Evolutionary conservation across 331 rosid genomes (phyloP), one percentile per base, ranked within the genome.

Genomic region (Prunus yedoensis): DNA sequence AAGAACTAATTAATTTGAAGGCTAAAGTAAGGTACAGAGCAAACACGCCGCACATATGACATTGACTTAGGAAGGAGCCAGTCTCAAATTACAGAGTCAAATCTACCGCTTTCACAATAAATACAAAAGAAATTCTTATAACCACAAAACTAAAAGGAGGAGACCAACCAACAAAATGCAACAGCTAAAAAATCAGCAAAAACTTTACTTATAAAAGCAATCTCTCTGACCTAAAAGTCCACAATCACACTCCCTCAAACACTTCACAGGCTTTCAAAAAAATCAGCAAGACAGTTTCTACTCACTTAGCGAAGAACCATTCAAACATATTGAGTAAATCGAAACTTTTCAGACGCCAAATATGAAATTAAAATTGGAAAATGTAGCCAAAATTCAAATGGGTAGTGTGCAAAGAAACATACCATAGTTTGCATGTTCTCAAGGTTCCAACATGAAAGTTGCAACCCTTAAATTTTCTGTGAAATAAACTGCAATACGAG

Each of bases 241-340:
- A 70, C 23, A 52, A 70, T 30, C 47, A 70, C 47, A 70, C 47
- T 51, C 62, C 47, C 63, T 51, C 63, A 51, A 52, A 70, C 74
- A 17, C 47, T 50, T 30, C 73, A 9, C 28, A 43, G 20, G 35
- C 71, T 23, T 27, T 35, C 8, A 35, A 35, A 35, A 38, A 38
- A 2, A 28, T 18, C 63, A 20, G 49, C 60, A 2, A 68, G 12
- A 17, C 23, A 46, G 45, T 27, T 6, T 16, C 43, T 16, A 28
- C 43, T 23, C 7, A 6, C 72, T 45, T 45, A 16, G 3, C 30
- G 2, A 7, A 5, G 20, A 0, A 4, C 49, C 27, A 38, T 56
- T 57, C 66, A 56, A 21, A 7, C 9, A 38, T 38, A 38, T 7
- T 38, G 43, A 38, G 16, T 41, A 71, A 12, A 47, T 25, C 25